phyloP scores from a whole-genome alignment of 2,329 filamentous ascomycete genomes.

The Fulvia fulva region DNA sequence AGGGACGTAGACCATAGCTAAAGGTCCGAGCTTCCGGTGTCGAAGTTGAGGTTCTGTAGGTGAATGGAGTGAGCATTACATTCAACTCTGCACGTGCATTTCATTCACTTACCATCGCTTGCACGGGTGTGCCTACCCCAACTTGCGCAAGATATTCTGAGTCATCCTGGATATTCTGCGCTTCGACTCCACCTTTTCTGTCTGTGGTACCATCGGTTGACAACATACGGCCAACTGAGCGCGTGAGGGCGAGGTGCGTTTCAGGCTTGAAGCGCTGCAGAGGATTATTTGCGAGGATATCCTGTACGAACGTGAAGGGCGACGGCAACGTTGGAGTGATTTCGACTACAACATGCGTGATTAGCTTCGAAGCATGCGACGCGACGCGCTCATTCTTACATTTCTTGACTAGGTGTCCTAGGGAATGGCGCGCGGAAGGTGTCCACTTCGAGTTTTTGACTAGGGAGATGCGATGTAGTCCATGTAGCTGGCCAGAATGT shows the following conservation, averaged over 20 bases:
- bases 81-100: neutral
- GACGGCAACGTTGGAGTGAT: constrained; percentile 20
- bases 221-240: constrained; percentile 12
- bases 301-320: constrained; percentile 20
- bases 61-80: neutral
- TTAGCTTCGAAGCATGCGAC: neutral
- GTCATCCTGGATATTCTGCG: constrained; percentile 64
- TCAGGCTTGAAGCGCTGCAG: constrained; percentile 9
- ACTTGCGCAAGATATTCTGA: constrained; percentile 62
- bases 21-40: constrained; percentile 67
- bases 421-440: constrained; percentile 19
- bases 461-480: constrained; percentile 25
- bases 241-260: constrained; percentile 7
- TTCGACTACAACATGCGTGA: constrained; percentile 5
- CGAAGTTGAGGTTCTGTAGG: constrained; percentile 58
- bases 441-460: constrained; percentile 26
- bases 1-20: constrained; percentile 46
- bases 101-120: constrained; percentile 40
- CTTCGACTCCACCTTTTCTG: constrained; percentile 22
- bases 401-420: constrained; percentile 25
- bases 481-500: constrained; percentile 13
- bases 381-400: constrained; percentile 9
- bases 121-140: constrained; percentile 60
- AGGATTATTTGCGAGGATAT: constrained; percentile 9
- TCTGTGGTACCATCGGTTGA: constrained; percentile 8